Evolutionary conservation across 2,329 filamentous ascomycete genomes (phyloP), one percentile per base, ranked within the genome.

Genomic region (Verticillium alfalfae): DNA sequence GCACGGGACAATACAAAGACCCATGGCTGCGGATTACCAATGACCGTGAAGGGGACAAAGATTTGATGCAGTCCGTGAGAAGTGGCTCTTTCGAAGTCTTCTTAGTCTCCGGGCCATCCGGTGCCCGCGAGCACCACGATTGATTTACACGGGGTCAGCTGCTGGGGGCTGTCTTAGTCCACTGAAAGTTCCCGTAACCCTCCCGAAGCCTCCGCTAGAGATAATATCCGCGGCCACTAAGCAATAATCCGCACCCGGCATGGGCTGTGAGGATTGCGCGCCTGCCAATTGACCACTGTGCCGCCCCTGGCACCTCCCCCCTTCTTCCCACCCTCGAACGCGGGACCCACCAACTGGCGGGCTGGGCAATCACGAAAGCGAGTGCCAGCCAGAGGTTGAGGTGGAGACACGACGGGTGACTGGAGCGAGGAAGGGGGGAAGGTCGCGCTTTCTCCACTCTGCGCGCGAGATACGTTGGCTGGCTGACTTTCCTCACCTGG

Each of bases 91-190:
- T 58, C 60, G 62, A 62, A 61, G 62, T 64, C 57, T 61, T 65
- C 41, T 56, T 65, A 60, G 64, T 63, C 59, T 59, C 64, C 64
- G 64, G 64, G 63, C 61, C 36, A 63, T 65, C 64, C 64, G 64
- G 64, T 45, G 26, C n/a, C 57, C 39, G 16, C 34, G n/a, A 4
- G 4, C 34, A 56, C 16, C 34, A 56, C 7, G 6, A 56, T 34
- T 34, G 45, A 52, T 52, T 52, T 22, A n/a, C 18, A 52, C 45
- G 45, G 45, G 45, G 45, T 52, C 8, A 12, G n/a, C 8, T 22
- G 18, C 13, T 26, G 3, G 39, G 9, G n/a, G 18, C 3, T 10
- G 5, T 18, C 13, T 3, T 31, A 31, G 45, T 10, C 18, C 45
- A 18, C 45, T 52, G 45, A 26, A 52, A 52, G 39, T 7, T 10